Conservation (phyloP, 1,139 yeast genomes). For the Saccharomyces hybrid region DNA sequence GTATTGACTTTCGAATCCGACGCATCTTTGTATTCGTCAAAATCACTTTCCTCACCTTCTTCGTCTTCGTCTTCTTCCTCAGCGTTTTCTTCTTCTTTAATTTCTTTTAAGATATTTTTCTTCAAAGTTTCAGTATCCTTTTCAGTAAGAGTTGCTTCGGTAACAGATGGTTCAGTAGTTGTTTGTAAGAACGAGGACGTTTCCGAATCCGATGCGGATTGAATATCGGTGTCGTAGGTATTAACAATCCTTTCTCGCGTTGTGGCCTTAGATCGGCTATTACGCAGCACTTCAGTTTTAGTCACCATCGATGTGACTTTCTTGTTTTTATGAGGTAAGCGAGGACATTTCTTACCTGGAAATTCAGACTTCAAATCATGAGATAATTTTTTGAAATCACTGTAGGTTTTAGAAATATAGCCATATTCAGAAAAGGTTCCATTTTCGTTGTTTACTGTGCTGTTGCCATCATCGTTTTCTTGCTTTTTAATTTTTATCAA, state of each 20-base stretch:
- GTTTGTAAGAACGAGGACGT: too few species aligned
- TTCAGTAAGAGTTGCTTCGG: not conserved
- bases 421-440: not conserved
- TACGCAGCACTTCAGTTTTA: constrained; percentile 1
- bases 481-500: constrained; percentile 37
- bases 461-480: too few species aligned
- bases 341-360: constrained; percentile 67
- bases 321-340: constrained; percentile 53
- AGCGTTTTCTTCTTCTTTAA: constrained; percentile 2
- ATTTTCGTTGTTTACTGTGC: too few species aligned
- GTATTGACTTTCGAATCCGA: constrained; percentile 18
- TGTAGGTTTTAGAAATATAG: constrained; percentile 11
- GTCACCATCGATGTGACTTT: constrained; percentile 22
- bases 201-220: not conserved
- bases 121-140: not conserved
- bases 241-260: constrained; percentile 13
- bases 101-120: not conserved
- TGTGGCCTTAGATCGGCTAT: not conserved
- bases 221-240: constrained; percentile 9
- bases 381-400: constrained; percentile 56
- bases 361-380: constrained; percentile 43
- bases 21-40: constrained; percentile 17
- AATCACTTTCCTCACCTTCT: constrained; percentile 19
- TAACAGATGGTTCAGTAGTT: not conserved
- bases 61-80: constrained; percentile 20